phyloP scores from a whole-genome alignment of 257 asterid species.

The Coffea canephora region DNA sequence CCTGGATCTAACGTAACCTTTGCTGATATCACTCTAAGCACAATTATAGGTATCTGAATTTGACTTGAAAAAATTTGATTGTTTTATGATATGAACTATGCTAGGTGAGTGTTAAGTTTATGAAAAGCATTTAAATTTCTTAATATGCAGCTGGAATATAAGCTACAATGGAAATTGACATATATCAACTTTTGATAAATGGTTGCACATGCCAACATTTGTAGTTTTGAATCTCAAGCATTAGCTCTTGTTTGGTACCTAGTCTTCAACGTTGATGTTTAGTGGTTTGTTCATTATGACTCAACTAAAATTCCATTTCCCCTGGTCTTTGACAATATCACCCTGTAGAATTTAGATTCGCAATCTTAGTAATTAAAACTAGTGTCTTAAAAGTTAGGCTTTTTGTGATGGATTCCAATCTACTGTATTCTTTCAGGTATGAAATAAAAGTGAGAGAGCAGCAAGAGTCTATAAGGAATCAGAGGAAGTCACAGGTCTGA shows the following conservation, averaged over 20 bases:
- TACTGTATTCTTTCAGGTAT: slow-evolving; percentile 57
- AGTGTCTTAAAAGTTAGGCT: neutral
- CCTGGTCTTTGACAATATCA: neutral
- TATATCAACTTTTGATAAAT: neutral
- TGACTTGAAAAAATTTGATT: neutral
- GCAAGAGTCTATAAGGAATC: slow-evolving; percentile 74
- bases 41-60: neutral
- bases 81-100: neutral
- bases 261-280: neutral
- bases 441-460: slow-evolving; percentile 92
- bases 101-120: neutral
- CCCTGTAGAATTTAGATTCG: neutral
- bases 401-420: slow-evolving; percentile 4
- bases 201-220: neutral
- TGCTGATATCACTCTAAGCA: neutral
- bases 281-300: too few species aligned
- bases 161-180: neutral
- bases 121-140: neutral
- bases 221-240: neutral
- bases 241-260: neutral
- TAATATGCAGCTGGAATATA: neutral
- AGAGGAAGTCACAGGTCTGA: slow-evolving; percentile 83
- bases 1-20: neutral
- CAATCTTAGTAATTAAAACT: neutral
- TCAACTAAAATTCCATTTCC: neutral